Percentiles rank a stretch among this genome's conserved stretches.
Conservation (phyloP, 2,329 filamentous ascomycete genomes). For the Colletotrichum tofieldiae region DNA sequence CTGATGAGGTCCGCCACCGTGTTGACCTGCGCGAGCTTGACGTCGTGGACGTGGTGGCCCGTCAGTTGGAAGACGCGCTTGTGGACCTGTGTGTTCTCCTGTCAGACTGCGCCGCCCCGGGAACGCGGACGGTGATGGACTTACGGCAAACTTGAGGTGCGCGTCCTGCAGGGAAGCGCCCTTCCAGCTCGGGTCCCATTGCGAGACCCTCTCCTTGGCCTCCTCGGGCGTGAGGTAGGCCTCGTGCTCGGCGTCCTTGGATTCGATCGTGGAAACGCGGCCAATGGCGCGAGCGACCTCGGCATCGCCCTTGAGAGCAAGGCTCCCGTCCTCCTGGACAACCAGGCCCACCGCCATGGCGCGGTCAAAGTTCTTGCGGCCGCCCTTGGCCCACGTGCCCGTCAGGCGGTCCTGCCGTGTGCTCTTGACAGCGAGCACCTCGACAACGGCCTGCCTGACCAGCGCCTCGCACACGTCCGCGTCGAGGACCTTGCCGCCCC, state of each 20-base stretch:
- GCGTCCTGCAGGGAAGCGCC: conserved; percentile 69
- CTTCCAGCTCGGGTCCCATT: conserved; percentile 73
- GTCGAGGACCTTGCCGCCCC: conserved; percentile 59
- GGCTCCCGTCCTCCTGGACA: conserved; percentile 56
- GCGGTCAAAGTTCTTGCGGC: conserved; percentile 49
- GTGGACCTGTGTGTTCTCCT: conserved; percentile 71
- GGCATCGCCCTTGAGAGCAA: conserved; percentile 57
- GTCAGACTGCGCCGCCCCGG: background rate
- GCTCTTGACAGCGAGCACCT: conserved; percentile 62
- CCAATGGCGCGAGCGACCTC: conserved; percentile 37
- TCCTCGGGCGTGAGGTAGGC: conserved; percentile 55
- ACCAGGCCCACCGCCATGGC: conserved; percentile 57
- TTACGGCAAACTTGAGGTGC: conserved; percentile 81
- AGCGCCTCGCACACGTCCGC: conserved; percentile 63
- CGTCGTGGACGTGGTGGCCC: conserved; percentile 82
- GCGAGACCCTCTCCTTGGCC: conserved; percentile 59
- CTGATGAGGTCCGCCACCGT: conserved; percentile 70
- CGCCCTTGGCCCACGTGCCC: conserved; percentile 49
- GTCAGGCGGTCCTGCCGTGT: conserved; percentile 44
- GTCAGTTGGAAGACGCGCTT: conserved; percentile 88
- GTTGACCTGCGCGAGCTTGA: conserved; percentile 70
- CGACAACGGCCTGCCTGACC: conserved; percentile 67
- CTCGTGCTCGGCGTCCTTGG: conserved; percentile 46
- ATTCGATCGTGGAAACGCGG: conserved; percentile 41
- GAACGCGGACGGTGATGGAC: conserved; percentile 50